Evolutionary conservation across 2,329 filamentous ascomycete genomes (phyloP), one percentile per base, ranked within the genome.

Genomic region (Colletotrichum tabaci): DNA sequence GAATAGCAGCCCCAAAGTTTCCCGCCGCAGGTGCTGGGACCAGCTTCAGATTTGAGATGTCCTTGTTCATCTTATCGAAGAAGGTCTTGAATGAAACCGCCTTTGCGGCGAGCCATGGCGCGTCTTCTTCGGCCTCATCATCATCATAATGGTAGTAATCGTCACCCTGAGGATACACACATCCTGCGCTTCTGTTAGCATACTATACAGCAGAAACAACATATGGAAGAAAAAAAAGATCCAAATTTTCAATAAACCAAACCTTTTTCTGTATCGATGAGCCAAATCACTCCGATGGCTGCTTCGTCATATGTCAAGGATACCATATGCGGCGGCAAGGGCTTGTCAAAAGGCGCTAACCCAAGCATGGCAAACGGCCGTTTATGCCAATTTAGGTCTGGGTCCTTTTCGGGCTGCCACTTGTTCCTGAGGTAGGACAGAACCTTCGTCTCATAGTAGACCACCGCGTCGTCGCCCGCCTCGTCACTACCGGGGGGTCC

Each of bases 181-280:
- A 68, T 46, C 66, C 66, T 68, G 44, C n/a, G 10, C n/a, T 23
- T 61, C 35, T 40, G 10, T 61, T 9, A 40, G 47, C n/a, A 62
- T 42, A 10, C 26, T 46, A 6, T 30, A 15, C 6, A 35, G 9
- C 1, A 67, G 9, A 61, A 30, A 10, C n/a, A 15, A 21, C 2
- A 46, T 0, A 15, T 46, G 40, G 30, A 30, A 30, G 1, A 9
- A 9, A 30, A 9, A 9, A 30, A 30, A 30, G 6, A 30, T 30
- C 1, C 30, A 30, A 30, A 30, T 9, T 2, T 30, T 30, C 30
- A 7, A 30, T 21, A 23, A 18, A 15, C 26, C 16, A 21, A 12
- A 68, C 66, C 66, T 60, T 13, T 21, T 35, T 69, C 66, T 12
- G 66, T 69, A 30, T 69, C 66, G 21, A 69, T 65, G 18, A 58